A percentile compares a stretch with the other conserved stretches of the same genome.
phyloP scores from a whole-genome alignment of 208 protist species.

The Trypanosoma mega region DNA sequence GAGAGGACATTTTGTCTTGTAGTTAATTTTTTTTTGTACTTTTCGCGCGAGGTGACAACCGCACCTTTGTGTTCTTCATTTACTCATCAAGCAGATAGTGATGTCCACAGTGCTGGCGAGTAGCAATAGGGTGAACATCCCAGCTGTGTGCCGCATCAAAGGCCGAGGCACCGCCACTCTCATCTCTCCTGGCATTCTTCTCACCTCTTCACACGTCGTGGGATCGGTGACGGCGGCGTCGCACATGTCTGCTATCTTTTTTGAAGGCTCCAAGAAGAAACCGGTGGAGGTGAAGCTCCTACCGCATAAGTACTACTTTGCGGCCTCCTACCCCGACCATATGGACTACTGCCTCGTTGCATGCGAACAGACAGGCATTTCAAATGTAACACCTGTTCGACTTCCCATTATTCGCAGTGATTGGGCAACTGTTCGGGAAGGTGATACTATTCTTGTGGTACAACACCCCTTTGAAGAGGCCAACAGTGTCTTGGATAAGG shows the following conservation, averaged over 20 bases:
- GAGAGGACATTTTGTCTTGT: too few relatives aligned
- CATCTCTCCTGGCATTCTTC: conserved; percentile 59
- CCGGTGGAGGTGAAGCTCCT: conserved; percentile 61
- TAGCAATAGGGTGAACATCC: conserved; percentile 82
- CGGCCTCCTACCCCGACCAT: conserved; percentile 74
- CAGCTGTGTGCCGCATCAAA: conserved; percentile 83
- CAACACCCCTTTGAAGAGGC: conserved; percentile 72
- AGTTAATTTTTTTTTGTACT: too few relatives aligned
- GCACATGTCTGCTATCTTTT: conserved; percentile 75
- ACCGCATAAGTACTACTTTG: conserved; percentile 75
- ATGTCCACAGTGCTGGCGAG: conserved; percentile 53
- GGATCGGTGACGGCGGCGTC: conserved; percentile 32
- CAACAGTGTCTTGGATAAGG: neutral
- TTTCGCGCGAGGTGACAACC: too few relatives aligned
- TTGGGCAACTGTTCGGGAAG: conserved; percentile 78
- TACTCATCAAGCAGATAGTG: too few relatives aligned
- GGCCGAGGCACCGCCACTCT: conserved; percentile 68
- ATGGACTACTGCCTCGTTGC: conserved; percentile 92
- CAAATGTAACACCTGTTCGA: conserved; percentile 73
- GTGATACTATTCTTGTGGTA: conserved; percentile 82
- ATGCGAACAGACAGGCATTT: conserved; percentile 64
- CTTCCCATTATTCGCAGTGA: conserved; percentile 67
- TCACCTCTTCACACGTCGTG: conserved; percentile 56
- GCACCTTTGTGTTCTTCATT: too few relatives aligned
- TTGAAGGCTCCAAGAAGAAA: conserved; percentile 88